Conservation (phyloP, 371 early-diverging fungal genomes). For the Mortierella sp. region DNA sequence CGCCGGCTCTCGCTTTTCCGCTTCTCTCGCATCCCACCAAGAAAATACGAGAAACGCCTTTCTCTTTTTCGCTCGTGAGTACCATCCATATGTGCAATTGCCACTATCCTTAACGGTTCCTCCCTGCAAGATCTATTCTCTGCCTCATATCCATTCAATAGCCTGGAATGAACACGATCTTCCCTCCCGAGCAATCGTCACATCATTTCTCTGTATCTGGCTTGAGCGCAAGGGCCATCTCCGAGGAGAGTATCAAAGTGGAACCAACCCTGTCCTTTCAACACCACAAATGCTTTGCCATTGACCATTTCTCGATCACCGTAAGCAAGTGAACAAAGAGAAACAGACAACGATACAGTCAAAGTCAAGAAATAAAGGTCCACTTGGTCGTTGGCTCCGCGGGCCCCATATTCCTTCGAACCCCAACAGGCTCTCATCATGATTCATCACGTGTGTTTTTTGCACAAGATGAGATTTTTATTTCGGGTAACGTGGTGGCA, state of each 20-base stretch:
- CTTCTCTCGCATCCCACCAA: not conserved
- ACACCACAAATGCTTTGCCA: too few relatives aligned
- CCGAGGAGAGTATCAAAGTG: not conserved
- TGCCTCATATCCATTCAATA: not conserved
- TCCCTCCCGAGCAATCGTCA: not conserved
- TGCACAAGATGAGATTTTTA: not conserved
- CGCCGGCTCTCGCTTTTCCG: not conserved
- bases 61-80: not conserved
- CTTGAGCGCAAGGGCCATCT: slow-evolving; percentile 1
- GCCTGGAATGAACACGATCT: not conserved
- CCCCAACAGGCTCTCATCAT: not conserved
- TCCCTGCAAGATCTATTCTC: not conserved
- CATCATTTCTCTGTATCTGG: not conserved
- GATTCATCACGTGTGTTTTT: slow-evolving; percentile 8
- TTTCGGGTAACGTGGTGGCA: not conserved
- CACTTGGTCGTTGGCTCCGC: not conserved
- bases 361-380: not conserved
- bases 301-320: not conserved
- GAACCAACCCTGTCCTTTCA: not conserved
- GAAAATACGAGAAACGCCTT: not conserved
- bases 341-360: not conserved
- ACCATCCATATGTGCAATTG: not conserved
- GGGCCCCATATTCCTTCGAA: slow-evolving; percentile 7
- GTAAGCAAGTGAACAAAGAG: not conserved
- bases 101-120: not conserved